These are phyloP conservation scores for Calocera cornea DNA, from an alignment of 768 basidiomycete species.

Conservation along the genomic window DNA sequence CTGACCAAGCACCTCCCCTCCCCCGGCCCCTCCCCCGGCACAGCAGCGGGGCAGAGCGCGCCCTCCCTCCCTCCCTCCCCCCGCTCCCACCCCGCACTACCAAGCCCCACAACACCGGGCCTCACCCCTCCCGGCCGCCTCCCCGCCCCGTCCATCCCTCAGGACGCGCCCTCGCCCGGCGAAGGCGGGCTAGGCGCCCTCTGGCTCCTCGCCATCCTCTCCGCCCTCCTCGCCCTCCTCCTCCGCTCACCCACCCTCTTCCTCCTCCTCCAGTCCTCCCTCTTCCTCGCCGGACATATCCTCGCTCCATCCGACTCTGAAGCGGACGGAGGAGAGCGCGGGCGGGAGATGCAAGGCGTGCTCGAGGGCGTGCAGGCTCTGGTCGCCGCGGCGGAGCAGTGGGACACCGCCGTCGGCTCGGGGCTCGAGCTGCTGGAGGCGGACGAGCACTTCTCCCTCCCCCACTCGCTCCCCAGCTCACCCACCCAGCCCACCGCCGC, in stretches of 20 bases:
- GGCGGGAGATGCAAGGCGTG: no score
- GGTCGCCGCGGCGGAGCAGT: neutral
- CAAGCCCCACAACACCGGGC: no score
- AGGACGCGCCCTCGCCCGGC: neutral
- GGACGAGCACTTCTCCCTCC: neutral
- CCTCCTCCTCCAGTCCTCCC: neutral
- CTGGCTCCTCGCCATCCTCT: neutral
- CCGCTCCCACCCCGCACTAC: no score
- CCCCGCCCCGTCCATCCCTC: no score
- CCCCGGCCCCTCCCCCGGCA: no score
- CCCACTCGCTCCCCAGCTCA: neutral
- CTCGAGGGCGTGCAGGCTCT: neutral
- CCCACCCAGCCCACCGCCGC: neutral
- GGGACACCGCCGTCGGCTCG: neutral
- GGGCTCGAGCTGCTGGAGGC: neutral
- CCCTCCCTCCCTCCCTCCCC: no score
- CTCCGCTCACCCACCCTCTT: neutral
- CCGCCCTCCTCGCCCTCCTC: neutral
- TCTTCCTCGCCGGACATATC: no score
- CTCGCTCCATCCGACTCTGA: no score
- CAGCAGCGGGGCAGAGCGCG: no score
- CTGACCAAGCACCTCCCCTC: neutral
- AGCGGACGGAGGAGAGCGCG: no score
- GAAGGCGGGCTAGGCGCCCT: neutral
- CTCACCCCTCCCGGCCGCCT: no score